Base-by-base conservation (phyloP, 108 stramenopile species). In the Cyclotella choctawhatcheeana region DNA sequence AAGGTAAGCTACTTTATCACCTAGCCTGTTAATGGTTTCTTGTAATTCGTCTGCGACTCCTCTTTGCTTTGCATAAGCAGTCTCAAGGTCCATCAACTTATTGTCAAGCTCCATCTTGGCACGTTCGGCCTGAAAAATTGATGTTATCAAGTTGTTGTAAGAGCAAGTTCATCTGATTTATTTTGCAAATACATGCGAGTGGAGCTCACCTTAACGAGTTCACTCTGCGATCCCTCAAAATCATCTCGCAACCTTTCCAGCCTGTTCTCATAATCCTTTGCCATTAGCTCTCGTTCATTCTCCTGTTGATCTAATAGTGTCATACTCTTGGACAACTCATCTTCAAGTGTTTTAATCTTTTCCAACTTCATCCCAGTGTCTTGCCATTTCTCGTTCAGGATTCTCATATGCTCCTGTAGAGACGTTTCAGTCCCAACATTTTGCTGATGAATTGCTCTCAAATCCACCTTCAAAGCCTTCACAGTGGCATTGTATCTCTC, bases 401-500 rank as follows among this genome's bases (percentile, higher is more conserved):
- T 44, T 34, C 77, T 56, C 77, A 79, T 79, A 43, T 79, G 77
- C 18, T 79, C 77, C 64, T 79, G 77, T 13, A 79, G 70, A 0
- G 77, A 79, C 20, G 77, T 67, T 33, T 79, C 77, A 12, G 77
- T 10, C 13, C 77, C 77, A 3, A 64, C 58, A 52, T 63, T 62
- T 3, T 54, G 50, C 34, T 51, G 64, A 45, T 79, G 77, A 18
- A 79, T 25, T 18, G 70, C 35, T 17, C 65, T 53, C 22, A 79
- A 51, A 64, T 79, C 77, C 13, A 79, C 59, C 58, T 79, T 79
- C 33, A 79, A 52, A 1, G 77, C 77, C 51, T 79, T 79, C 58
- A 79, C 70, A 34, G 77, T 79, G 20, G 77, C 70, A 71, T 79
- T 79, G 48, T 79, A 79, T 58, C 77, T 47, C 45, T 79, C 77